Base-by-base conservation (phyloP, 2,329 filamentous ascomycete genomes). In the Verruconis gallopava region DNA sequence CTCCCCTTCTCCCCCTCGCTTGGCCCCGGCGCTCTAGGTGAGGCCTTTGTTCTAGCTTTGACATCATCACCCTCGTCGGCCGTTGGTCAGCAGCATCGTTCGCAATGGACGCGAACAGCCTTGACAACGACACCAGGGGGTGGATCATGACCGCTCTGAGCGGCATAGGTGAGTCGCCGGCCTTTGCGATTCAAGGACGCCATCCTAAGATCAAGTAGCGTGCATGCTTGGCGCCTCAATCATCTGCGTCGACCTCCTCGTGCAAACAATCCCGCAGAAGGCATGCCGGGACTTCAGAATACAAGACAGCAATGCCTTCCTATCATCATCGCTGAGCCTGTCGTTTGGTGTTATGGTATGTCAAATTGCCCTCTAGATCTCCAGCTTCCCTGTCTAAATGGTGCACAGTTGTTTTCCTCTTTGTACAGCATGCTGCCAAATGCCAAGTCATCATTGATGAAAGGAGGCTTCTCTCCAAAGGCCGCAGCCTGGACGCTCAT, bases 331-430 rank as follows among this genome's bases (percentile, higher is more conserved):
- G 0, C 64, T 96, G 46, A 94, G 88, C 61, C 64, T 98, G 49
- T 95, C 86, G 58, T 94, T 94, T 51, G 89, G 91, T 34, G 88
- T 96, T 36, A 93, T 98, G 86, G 88, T 94, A 61, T 49, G 75
- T 56, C n/a, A n/a, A n/a, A 18, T 43, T 22, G 19, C 20, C 5
- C 12, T 13, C 12, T 19, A 3, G 6, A 3, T 40, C 6, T 44
- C 21, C 19, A 32, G 19, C 14, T 36, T 21, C 13, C 21, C 21
- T 11, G 6, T 32, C 32, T 9, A 36, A 20, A 32, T 42, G 5
- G n/a, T 40, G 12, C 11, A 5, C 52, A 94, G 86, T 73, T 94
- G 32, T 95, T 94, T 61, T 94, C 88, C 25, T 79, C 89, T 1
- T 64, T 96, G 21, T 93, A 88, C 60, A 91, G 79, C 60, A 95